These are phyloP conservation scores for Alternaria sp. DNA, from an alignment of 2,329 filamentous ascomycete genomes.

Conservation along the genomic window DNA sequence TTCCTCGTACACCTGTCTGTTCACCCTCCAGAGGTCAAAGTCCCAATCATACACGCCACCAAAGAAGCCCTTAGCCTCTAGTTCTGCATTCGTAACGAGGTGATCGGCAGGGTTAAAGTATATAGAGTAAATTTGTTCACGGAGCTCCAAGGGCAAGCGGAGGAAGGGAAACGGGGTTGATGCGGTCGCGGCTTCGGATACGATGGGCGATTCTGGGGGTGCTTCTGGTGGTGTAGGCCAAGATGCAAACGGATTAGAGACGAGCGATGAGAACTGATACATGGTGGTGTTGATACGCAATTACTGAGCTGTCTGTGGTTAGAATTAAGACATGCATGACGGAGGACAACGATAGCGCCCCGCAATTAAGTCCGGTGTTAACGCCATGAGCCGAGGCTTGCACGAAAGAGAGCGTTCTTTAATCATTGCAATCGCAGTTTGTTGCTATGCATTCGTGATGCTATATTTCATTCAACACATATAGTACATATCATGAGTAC, in stretches of 20 bases:
- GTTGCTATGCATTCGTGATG: not conserved
- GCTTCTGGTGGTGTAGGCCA: not conserved
- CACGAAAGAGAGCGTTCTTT: not conserved
- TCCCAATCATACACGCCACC: slow-evolving; percentile 44
- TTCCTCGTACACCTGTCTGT: slow-evolving; percentile 59
- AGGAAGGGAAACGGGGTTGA: slow-evolving; percentile 38
- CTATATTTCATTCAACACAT: slow-evolving; percentile 8
- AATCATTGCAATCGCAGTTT: not conserved
- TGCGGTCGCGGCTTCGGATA: not conserved
- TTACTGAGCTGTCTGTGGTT: not conserved
- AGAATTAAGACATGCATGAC: slow-evolving; percentile 2
- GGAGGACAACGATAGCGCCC: not conserved
- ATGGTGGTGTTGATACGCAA: slow-evolving; percentile 1
- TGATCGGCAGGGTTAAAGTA: slow-evolving; percentile 42
- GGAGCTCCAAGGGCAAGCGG: slow-evolving; percentile 43
- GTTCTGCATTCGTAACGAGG: slow-evolving; percentile 16
- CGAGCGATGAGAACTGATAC: slow-evolving; percentile 13
- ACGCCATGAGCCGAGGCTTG: slow-evolving; percentile 21
- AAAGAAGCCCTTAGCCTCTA: slow-evolving; percentile 29
- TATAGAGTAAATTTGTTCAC: slow-evolving; percentile 43
- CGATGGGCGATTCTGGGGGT: not conserved
- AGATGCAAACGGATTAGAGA: slow-evolving; percentile 10
- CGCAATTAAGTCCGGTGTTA: slow-evolving; percentile 15
- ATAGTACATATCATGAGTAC: slow-evolving; percentile 5
- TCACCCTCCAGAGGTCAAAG: slow-evolving; percentile 54